Percentiles rank a stretch among this genome's conserved stretches.
phyloP scores from a whole-genome alignment of 2,329 filamentous ascomycete genomes.

The Ceratocystis variospora region DNA sequence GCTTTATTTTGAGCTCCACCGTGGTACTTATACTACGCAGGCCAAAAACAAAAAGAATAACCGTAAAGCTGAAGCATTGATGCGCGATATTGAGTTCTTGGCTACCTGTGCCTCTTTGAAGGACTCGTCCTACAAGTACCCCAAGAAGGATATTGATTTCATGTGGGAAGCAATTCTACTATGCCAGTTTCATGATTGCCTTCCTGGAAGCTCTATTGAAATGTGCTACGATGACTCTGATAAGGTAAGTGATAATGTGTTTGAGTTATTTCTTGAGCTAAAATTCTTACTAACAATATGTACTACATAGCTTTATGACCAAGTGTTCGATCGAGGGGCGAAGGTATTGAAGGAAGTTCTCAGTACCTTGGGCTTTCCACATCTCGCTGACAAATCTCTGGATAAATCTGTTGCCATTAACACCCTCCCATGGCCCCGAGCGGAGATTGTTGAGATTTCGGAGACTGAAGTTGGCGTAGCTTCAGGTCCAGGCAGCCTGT shows the following conservation, averaged over 20 bases:
- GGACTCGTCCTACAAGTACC: conserved; percentile 64
- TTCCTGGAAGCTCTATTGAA: conserved; percentile 87
- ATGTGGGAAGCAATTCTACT: conserved; percentile 92
- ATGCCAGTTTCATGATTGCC: conserved; percentile 94
- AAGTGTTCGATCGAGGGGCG: conserved; percentile 65
- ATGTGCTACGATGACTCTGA: conserved; percentile 98
- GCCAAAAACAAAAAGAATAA: conserved; percentile 97
- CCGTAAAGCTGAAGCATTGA: conserved; percentile 66
- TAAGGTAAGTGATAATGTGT: conserved; percentile 35
- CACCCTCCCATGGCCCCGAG: conserved; percentile 73
- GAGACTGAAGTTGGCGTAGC: conserved; percentile 40
- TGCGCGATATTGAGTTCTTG: conserved; percentile 77
- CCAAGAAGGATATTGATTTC: conserved; percentile 80
- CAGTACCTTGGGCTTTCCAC: conserved; percentile 48
- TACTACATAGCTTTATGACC: conserved; percentile 51
- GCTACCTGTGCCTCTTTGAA: conserved; percentile 73
- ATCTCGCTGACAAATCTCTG: conserved; percentile 33
- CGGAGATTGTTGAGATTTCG: conserved; percentile 55
- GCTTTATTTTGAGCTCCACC: conserved; percentile 93
- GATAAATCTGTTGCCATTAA: conserved; percentile 48
- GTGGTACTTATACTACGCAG: conserved; percentile 93
- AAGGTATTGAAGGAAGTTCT: conserved; percentile 58
- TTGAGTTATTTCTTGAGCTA: background rate
- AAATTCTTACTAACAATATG: conserved; percentile 22
- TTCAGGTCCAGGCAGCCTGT: conserved; percentile 40